A percentile compares a stretch with the other conserved stretches of the same genome.
Evolutionary conservation across 768 basidiomycete species (phyloP).

Genomic region (Lentinula aciculospora): DNA sequence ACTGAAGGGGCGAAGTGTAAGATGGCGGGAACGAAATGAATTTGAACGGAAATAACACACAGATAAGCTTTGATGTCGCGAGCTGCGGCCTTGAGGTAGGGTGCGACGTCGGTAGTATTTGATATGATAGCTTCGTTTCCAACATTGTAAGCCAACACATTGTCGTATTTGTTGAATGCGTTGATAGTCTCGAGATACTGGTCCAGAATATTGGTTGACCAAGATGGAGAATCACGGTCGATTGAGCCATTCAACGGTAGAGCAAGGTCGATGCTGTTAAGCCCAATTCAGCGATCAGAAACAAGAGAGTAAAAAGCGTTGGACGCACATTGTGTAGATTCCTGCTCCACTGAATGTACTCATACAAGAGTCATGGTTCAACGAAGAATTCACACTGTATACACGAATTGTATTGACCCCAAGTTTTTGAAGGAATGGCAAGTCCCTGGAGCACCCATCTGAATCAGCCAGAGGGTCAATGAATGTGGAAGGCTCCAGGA

Average conservation of each 20-base stretch:
- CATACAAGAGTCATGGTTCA: slow-evolving; percentile 91
- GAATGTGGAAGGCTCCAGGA: slow-evolving; percentile 69
- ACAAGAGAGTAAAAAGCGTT: background rate
- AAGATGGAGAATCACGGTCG: slow-evolving; percentile 63
- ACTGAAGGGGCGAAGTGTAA: slow-evolving; percentile 27
- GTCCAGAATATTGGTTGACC: slow-evolving; percentile 78
- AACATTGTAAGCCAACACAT: slow-evolving; percentile 84
- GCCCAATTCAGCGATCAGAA: background rate
- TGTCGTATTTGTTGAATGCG: slow-evolving; percentile 79
- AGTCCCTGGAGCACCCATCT: slow-evolving; percentile 68
- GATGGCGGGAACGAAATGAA: background rate
- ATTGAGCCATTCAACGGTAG: slow-evolving; percentile 85
- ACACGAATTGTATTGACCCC: slow-evolving; percentile 79
- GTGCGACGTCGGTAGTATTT: slow-evolving; percentile 54
- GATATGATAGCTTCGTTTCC: slow-evolving; percentile 75
- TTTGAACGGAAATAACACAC: slow-evolving; percentile 32
- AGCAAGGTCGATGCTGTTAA: slow-evolving; percentile 73
- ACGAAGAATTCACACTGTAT: slow-evolving; percentile 78
- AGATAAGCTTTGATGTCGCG: slow-evolving; percentile 85
- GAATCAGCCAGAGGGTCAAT: slow-evolving; percentile 72
- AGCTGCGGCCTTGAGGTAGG: slow-evolving; percentile 88
- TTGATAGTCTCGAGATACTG: slow-evolving; percentile 76
- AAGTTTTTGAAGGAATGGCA: slow-evolving; percentile 71
- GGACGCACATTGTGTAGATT: slow-evolving; percentile 82
- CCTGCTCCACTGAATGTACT: slow-evolving; percentile 63